Conservation (phyloP, 176 grass and related monocot genomes). For the Sorghum bicolor region Sorghum_bicolor_NCBIv3 NC_012871.2:48026001-48026500, state of each 20-base stretch:
- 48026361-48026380: neutral
- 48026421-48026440: neutral
- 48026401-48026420: neutral
- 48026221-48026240: slow-evolving; percentile 25
- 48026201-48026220: neutral
- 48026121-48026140: neutral
- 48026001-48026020: neutral
- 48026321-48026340: slow-evolving; percentile 18
- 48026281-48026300: slow-evolving; percentile 29
- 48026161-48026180: neutral
- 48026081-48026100: neutral
- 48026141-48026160: neutral
- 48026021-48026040: slow-evolving; percentile 18
- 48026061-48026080: slow-evolving; percentile 3
- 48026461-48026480: neutral
- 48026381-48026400: neutral
- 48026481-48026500: neutral
- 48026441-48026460: neutral
- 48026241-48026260: slow-evolving; percentile 16
- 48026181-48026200: neutral
- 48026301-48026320: slow-evolving; percentile 25
- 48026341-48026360: slow-evolving; percentile 8
- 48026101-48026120: neutral
- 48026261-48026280: slow-evolving; percentile 7
- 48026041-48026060: neutral